Evolutionary conservation across 345 rosid species (phyloP).

Genomic region (Trapa bicornis): DNA sequence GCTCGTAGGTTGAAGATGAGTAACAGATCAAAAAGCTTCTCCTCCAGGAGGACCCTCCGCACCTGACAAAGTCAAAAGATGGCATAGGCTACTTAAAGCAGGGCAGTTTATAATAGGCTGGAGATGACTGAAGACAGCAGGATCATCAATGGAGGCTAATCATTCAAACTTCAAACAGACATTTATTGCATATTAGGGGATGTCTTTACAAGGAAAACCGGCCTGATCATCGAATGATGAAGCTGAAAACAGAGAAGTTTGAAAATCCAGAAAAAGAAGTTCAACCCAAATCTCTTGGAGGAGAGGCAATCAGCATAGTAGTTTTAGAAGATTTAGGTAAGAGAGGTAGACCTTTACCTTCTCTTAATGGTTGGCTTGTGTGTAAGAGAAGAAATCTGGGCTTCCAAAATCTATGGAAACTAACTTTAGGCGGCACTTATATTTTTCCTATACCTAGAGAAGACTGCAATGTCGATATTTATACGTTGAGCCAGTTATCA

Average conservation of each 20-base stretch:
- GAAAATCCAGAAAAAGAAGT: neutral
- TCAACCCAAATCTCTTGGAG: too few species aligned
- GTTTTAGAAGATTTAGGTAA: too few species aligned
- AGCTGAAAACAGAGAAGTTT: neutral
- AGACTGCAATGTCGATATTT: too few species aligned
- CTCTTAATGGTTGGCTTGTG: too few species aligned
- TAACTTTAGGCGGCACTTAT: too few species aligned
- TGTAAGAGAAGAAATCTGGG: too few species aligned
- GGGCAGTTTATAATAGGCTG: neutral
- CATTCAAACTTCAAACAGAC: constrained; percentile 11
- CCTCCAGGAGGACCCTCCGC: constrained; percentile 3
- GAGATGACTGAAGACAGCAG: neutral
- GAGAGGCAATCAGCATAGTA: too few species aligned
- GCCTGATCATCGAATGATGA: neutral
- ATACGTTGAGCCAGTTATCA: too few species aligned
- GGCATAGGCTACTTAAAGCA: neutral
- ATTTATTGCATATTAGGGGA: constrained; percentile 19
- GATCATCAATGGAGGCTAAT: neutral
- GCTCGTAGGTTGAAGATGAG: constrained; percentile 9
- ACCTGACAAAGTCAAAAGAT: neutral
- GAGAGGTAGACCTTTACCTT: too few species aligned
- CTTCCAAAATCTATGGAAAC: too few species aligned
- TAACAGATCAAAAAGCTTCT: constrained; percentile 7
- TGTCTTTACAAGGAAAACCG: constrained; percentile 5
- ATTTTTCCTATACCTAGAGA: too few species aligned